Evolutionary conservation across 495 filamentous ascomycete species (phyloP), one percentile per base, ranked within the genome.

Genomic region (Tuber calosporum): DNA sequence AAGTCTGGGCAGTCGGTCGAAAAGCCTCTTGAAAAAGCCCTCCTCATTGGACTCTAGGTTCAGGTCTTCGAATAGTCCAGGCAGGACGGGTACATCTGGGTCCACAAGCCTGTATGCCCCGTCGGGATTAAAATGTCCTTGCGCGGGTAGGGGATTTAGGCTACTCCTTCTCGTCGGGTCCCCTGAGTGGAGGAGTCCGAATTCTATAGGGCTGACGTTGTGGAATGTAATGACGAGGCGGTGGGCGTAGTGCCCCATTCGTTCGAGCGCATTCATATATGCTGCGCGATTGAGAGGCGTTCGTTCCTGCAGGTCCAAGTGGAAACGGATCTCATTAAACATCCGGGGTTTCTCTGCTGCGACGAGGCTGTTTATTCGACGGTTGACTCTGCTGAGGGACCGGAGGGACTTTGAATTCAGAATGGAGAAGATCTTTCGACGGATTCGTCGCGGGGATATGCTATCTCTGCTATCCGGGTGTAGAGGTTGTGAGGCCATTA

Each of bases 401-500:
- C 79, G 74, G 42, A 82, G 62, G 11, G 71, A 69, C n/a, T 62
- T 53, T 7, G 66, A 22, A 38, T 77, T 71, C 30, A 81, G 77
- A 48, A 77, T 30, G 37, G 69, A 36, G 20, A 79, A 43, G 6
- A 82, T 68, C 17, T 15, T 34, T 4, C 53, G 53, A 4, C 53
- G 53, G 26, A 62, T 62, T 62, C 53, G 53, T 1, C 53, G 53
- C 13, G 53, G 53, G 15, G 53, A 34, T 19, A 68, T 77, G 11
- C 69, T 62, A 43, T 71, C 71, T 17, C 19, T 72, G 15, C 73
- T 48, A 19, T 67, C 40, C 3, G 26, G 42, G 20, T 75, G 68
- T 41, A 66, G 15, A 8, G 75, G 34, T 38, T 58, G 70, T 11
- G 58, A 45, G 15, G 26, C 62, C 73, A 77, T 62, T 19, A 77